Evolutionary conservation across 768 basidiomycete genomes (phyloP).

Genomic region (Candolleomyces aberdarensis): DNA sequence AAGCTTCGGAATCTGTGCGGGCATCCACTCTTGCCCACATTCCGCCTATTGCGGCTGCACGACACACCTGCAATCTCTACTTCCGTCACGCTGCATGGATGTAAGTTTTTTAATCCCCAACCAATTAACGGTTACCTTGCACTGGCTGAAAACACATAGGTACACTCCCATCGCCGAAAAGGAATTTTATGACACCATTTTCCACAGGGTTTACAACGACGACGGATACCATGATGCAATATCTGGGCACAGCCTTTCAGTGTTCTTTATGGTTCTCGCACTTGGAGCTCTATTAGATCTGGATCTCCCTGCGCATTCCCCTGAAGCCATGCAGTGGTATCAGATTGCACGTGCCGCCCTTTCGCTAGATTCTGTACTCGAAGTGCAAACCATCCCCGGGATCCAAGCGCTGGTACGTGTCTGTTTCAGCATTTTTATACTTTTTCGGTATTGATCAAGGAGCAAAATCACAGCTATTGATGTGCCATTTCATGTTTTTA

Average conservation of each 20-base stretch:
- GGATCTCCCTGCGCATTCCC: conserved; percentile 46
- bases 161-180: conserved; percentile 62
- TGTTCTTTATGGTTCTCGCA: conserved; percentile 64
- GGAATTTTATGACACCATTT: conserved; percentile 53
- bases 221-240: conserved; percentile 34
- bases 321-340: conserved; percentile 57
- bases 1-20: conserved; percentile 42
- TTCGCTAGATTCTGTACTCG: conserved; percentile 60
- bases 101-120: conserved; percentile 34
- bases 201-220: conserved; percentile 51
- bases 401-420: conserved; percentile 61
- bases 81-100: conserved; percentile 72
- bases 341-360: conserved; percentile 59
- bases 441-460: conserved; percentile 12
- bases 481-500: conserved; percentile 52
- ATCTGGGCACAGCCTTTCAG: conserved; percentile 52
- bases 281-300: conserved; percentile 63
- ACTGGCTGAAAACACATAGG: conserved; percentile 30
- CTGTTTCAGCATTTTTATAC: conserved; percentile 3
- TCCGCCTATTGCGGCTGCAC: conserved; percentile 38
- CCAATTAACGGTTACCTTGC: neutral
- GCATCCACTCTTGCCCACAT: conserved; percentile 42
- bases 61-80: conserved; percentile 47
- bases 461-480: conserved; percentile 45
- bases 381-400: conserved; percentile 58